Percentiles rank a stretch among this genome's conserved stretches.
phyloP scores from a whole-genome alignment of 2,329 filamentous ascomycete genomes.

The Aureobasidium lini region DNA sequence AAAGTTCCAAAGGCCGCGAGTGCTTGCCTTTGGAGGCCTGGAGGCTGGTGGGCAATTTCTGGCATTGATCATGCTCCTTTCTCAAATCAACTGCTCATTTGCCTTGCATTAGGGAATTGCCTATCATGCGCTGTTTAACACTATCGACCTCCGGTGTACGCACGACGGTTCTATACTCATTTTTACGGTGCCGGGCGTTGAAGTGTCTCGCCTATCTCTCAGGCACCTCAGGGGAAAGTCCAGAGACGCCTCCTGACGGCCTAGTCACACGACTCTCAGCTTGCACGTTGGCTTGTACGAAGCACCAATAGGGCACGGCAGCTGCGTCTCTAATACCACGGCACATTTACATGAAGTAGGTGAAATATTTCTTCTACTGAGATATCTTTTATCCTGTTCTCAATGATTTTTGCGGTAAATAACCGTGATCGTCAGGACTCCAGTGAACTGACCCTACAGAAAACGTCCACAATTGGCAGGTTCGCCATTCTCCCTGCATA shows the following conservation, averaged over 20 bases:
- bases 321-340: not conserved
- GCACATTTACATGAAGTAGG: not conserved
- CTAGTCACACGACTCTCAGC: not conserved
- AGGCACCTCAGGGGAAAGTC: conserved; percentile 1
- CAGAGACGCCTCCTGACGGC: not conserved
- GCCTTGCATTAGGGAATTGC: not conserved
- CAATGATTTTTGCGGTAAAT: not conserved
- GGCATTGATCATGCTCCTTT: not conserved
- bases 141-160: too few species aligned
- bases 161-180: not conserved
- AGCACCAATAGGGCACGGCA: not conserved
- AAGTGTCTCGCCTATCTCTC: conserved; percentile 1
- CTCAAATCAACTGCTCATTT: not conserved
- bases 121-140: not conserved
- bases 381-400: not conserved
- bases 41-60: not conserved
- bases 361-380: not conserved
- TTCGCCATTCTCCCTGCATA: conserved; percentile 10
- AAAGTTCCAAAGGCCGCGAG: not conserved
- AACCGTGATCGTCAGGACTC: not conserved
- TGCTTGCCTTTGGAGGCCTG: not conserved
- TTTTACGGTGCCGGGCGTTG: not conserved
- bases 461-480: conserved; percentile 7
- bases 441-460: not conserved
- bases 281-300: not conserved